A percentile compares a stretch with the other conserved stretches of the same genome.
phyloP scores from a whole-genome alignment of 1,284 basidiomycete species.

The Trichosporon coremiiforme region DNA sequence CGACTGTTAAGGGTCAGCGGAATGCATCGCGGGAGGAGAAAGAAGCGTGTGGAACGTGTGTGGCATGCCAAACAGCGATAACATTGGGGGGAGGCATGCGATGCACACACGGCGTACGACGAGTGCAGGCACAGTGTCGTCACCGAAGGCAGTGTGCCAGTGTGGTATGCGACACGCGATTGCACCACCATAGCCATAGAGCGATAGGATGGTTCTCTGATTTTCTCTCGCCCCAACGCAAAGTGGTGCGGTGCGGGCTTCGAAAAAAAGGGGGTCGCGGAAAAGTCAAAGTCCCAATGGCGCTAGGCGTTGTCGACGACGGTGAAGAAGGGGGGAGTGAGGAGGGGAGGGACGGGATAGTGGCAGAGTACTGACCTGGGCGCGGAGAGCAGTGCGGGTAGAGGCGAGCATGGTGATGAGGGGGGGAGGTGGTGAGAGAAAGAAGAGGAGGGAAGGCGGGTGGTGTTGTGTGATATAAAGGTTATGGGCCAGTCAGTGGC shows the following conservation, averaged over 20 bases:
- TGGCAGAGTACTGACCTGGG: conserved; percentile 37
- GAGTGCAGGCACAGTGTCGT: neutral
- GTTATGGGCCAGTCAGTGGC: too few relatives aligned
- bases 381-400: conserved; percentile 38
- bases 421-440: conserved; percentile 17
- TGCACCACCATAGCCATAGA: neutral
- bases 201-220: neutral
- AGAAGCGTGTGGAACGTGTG: neutral
- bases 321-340: neutral
- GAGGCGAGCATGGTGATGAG: conserved; percentile 30
- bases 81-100: neutral
- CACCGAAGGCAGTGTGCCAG: neutral
- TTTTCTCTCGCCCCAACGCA: neutral
- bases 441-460: conserved; percentile 11
- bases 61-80: neutral
- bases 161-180: too few relatives aligned
- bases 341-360: neutral
- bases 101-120: neutral
- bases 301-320: neutral
- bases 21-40: neutral
- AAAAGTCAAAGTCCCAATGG: neutral
- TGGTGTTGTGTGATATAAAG: conserved; percentile 19
- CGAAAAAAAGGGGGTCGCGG: conserved; percentile 5
- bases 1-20: neutral
- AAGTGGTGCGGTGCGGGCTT: neutral